These are phyloP conservation scores for Arabis hirsuta DNA, from an alignment of 345 rosid genomes.

Conservation along the genomic window DNA sequence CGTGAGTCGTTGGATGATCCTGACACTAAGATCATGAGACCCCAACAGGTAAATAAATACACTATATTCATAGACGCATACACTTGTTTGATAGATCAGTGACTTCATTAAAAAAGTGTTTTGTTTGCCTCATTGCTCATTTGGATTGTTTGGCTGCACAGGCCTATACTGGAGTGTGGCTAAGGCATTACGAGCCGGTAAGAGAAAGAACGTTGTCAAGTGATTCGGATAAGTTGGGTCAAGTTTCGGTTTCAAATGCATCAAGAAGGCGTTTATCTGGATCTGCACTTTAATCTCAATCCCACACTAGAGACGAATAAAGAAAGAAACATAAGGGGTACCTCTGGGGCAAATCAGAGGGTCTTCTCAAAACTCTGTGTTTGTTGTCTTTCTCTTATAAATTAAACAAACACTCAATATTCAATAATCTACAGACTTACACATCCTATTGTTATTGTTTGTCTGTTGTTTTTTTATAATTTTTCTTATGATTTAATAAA, in stretches of 20 bases:
- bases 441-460: neutral
- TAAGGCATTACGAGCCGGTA: conserved; percentile 77
- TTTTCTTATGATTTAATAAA: neutral
- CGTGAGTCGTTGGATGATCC: conserved; percentile 94
- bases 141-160: conserved; percentile 38
- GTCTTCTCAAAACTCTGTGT: neutral
- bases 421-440: neutral
- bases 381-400: neutral
- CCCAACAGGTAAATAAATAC: conserved; percentile 70
- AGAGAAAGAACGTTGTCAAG: conserved; percentile 56
- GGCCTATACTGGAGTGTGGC: conserved; percentile 90
- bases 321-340: conserved; percentile 1
- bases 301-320: conserved; percentile 17
- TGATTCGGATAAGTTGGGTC: conserved; percentile 57
- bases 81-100: neutral
- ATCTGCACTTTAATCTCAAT: conserved; percentile 47
- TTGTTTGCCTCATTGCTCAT: conserved; percentile 1
- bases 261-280: conserved; percentile 87
- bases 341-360: conserved; percentile 32
- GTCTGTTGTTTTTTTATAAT: conserved; percentile 5
- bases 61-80: neutral
- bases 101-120: neutral
- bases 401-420: neutral
- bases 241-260: conserved; percentile 84
- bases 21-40: conserved; percentile 97